Evolutionary conservation across 78 protist genomes (phyloP).

Genomic region (Polysphondylium violaceum): DNA sequence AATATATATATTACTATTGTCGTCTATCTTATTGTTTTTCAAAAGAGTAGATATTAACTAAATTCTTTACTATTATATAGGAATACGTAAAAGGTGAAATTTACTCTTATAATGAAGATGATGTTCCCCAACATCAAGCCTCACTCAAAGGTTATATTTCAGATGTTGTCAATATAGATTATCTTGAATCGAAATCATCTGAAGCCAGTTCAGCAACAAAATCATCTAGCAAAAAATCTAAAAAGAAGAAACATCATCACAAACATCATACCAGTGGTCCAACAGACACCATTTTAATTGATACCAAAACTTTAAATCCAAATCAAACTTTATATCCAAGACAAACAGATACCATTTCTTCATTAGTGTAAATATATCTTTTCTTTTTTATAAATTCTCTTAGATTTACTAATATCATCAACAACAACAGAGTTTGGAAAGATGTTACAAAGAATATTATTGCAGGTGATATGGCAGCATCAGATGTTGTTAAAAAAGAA

Average conservation of each 20-base stretch:
- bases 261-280: conserved; percentile 21
- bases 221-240: conserved; percentile 4
- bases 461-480: conserved; percentile 52
- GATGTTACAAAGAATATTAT: conserved; percentile 69
- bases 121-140: conserved; percentile 40
- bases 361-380: conserved; percentile 14
- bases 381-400: background rate
- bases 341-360: conserved; percentile 41
- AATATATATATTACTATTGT: background rate
- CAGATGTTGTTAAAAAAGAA: conserved; percentile 65
- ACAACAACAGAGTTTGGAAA: conserved; percentile 44
- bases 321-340: conserved; percentile 64
- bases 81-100: conserved; percentile 70
- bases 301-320: conserved; percentile 26
- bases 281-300: conserved; percentile 53
- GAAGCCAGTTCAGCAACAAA: conserved; percentile 5
- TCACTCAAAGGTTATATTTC: conserved; percentile 38
- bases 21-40: background rate
- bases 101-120: conserved; percentile 31
- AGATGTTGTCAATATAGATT: conserved; percentile 55
- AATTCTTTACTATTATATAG: background rate
- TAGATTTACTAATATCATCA: background rate
- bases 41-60: background rate
- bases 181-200: conserved; percentile 30
- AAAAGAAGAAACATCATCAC: conserved; percentile 12